Evolutionary conservation across 2,329 filamentous ascomycete genomes (phyloP).

Genomic region (Neocatenulostroma microsporum): DNA sequence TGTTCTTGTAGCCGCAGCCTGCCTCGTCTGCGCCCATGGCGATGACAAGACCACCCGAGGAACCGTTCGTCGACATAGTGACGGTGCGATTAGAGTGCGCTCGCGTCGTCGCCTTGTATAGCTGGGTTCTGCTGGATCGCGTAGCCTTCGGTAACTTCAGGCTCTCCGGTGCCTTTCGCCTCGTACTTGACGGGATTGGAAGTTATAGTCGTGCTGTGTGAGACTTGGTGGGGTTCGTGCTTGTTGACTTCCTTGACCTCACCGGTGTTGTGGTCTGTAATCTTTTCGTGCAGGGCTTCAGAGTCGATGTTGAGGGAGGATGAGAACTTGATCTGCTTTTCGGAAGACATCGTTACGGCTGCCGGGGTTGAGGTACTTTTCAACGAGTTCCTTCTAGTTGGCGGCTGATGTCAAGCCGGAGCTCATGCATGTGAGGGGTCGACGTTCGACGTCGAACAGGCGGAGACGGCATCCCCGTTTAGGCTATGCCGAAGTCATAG

Average conservation of each 20-base stretch:
- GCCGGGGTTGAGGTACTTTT: neutral
- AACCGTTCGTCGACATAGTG: conserved; percentile 19
- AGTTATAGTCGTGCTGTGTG: conserved; percentile 28
- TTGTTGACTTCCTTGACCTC: conserved; percentile 30
- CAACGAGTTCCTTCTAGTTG: neutral
- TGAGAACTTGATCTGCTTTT: conserved; percentile 18
- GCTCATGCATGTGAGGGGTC: conserved; percentile 5
- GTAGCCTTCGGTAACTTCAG: conserved; percentile 13
- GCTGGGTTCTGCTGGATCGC: conserved; percentile 13
- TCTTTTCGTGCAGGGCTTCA: conserved; percentile 32
- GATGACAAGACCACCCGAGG: conserved; percentile 38
- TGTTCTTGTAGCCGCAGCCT: conserved; percentile 69
- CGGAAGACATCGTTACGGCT: neutral
- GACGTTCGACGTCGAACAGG: no score
- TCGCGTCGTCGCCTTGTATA: conserved; percentile 25
- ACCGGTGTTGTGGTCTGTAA: conserved; percentile 30
- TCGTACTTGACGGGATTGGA: conserved; percentile 31
- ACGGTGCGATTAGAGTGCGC: conserved; percentile 27
- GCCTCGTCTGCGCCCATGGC: conserved; percentile 63
- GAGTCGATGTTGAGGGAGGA: conserved; percentile 32
- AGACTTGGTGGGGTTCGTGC: conserved; percentile 27
- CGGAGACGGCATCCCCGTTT: neutral
- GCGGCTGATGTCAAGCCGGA: conserved; percentile 6
- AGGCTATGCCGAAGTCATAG: neutral
- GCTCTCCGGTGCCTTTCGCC: conserved; percentile 23